Evolutionary conservation across 2,329 filamentous ascomycete genomes (phyloP).

Genomic region (Aspergillus ibericus): DNA sequence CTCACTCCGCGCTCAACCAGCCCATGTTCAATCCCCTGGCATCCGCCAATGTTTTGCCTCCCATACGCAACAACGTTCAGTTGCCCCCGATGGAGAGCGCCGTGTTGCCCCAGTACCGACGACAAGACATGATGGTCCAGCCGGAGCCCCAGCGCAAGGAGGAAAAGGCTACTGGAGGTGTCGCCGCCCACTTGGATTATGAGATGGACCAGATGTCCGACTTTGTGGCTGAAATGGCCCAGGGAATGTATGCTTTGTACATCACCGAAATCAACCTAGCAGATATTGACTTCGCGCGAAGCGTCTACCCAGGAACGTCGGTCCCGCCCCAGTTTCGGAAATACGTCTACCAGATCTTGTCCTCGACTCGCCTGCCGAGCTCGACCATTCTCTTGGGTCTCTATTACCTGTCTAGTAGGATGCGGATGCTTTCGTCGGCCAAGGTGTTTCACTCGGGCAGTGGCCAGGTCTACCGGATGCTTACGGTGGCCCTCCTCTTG

Average conservation of each 20-base stretch:
- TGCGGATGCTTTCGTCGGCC: conserved; percentile 68
- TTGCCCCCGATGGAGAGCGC: conserved; percentile 43
- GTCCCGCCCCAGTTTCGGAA: conserved; percentile 78
- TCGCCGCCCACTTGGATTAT: conserved; percentile 92
- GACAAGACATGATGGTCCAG: conserved; percentile 39
- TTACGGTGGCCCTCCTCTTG: conserved; percentile 80
- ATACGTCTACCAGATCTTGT: conserved; percentile 87
- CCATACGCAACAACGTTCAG: conserved; percentile 42
- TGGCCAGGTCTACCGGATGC: conserved; percentile 80
- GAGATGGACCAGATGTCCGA: conserved; percentile 96
- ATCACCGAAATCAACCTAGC: conserved; percentile 56
- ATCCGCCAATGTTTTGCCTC: conserved; percentile 39
- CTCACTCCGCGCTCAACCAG: conserved; percentile 29
- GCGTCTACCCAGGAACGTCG: conserved; percentile 61
- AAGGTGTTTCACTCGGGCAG: conserved; percentile 57
- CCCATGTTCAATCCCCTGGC: conserved; percentile 38
- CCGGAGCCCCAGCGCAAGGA: conserved; percentile 52
- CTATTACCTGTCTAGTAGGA: conserved; percentile 81
- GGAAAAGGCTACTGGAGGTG: conserved; percentile 74
- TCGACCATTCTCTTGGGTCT: conserved; percentile 88
- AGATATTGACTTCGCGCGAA: conserved; percentile 64
- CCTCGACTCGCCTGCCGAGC: conserved; percentile 83
- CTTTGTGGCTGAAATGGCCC: conserved; percentile 87
- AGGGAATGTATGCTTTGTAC: conserved; percentile 66
- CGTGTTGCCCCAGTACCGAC: conserved; percentile 45